phyloP scores from a whole-genome alignment of 2,329 filamentous ascomycete genomes.

The Diaporthe citri region DNA sequence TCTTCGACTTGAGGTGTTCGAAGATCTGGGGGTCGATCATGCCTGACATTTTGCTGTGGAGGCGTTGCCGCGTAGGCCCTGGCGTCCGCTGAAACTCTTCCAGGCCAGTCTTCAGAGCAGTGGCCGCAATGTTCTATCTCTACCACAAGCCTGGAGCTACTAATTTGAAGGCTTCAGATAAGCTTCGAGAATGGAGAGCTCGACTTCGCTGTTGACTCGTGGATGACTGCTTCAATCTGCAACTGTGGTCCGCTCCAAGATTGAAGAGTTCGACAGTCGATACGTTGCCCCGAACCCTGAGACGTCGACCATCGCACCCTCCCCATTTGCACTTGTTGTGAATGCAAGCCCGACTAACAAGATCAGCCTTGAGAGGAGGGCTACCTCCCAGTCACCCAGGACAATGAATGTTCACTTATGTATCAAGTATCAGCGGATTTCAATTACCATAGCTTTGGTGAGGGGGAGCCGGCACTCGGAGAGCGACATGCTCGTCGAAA shows the following conservation, averaged over 20 bases:
- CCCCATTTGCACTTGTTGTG: not conserved
- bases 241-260: not conserved
- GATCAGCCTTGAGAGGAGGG: not conserved
- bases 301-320: not conserved
- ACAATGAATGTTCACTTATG: not conserved
- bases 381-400: no score
- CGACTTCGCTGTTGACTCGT: not conserved
- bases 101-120: not conserved
- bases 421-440: not conserved
- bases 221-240: not conserved
- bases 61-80: not conserved
- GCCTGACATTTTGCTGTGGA: slow-evolving; percentile 46
- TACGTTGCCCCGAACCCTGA: slow-evolving; percentile 18
- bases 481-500: not conserved
- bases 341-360: not conserved
- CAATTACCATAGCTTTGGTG: not conserved
- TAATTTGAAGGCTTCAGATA: not conserved
- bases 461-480: not conserved
- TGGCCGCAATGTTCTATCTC: not conserved
- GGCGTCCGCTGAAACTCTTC: not conserved
- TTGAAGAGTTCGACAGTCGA: slow-evolving; percentile 3
- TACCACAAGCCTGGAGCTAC: not conserved
- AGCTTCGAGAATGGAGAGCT: not conserved
- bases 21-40: slow-evolving; percentile 89
- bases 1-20: slow-evolving; percentile 85